Conservation (phyloP, 2,329 filamentous ascomycete genomes). For the Bipolaris bicolor region DNA sequence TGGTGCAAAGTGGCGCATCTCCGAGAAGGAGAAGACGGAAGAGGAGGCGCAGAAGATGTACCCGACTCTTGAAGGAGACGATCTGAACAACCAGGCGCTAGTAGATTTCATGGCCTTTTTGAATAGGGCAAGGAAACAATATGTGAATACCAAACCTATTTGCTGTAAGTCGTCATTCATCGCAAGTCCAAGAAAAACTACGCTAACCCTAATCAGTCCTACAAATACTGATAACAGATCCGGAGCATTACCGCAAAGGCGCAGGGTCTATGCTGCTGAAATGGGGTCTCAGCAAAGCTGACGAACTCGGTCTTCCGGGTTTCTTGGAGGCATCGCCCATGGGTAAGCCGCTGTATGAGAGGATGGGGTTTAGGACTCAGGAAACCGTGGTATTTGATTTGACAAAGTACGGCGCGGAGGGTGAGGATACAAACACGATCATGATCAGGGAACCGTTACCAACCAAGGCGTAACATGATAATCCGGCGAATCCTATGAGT, state of each 20-base stretch:
- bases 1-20: slow-evolving; percentile 47
- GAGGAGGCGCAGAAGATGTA: slow-evolving; percentile 41
- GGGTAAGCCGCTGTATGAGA: slow-evolving; percentile 51
- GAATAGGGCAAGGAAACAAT: slow-evolving; percentile 32
- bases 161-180: slow-evolving; percentile 30
- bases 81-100: slow-evolving; percentile 32
- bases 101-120: slow-evolving; percentile 40
- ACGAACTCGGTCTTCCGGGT: slow-evolving; percentile 47
- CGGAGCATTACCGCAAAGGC: slow-evolving; percentile 51
- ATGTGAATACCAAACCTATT: slow-evolving; percentile 46
- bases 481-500: not conserved
- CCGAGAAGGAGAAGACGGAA: slow-evolving; percentile 39
- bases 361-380: slow-evolving; percentile 31
- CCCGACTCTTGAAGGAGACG: slow-evolving; percentile 31
- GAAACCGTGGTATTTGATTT: slow-evolving; percentile 34
- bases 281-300: slow-evolving; percentile 51
- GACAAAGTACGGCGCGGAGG: slow-evolving; percentile 37
- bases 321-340: slow-evolving; percentile 52
- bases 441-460: slow-evolving; percentile 38
- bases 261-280: slow-evolving; percentile 50
- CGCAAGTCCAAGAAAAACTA: not conserved
- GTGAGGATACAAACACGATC: slow-evolving; percentile 33
- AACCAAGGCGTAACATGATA: not conserved
- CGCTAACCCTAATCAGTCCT: slow-evolving; percentile 28
- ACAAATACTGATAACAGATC: slow-evolving; percentile 44